A percentile compares a stretch with the other conserved stretches of the same genome.
Evolutionary conservation across 768 basidiomycete genomes (phyloP).

Genomic region (Jaapia argillacea): DNA sequence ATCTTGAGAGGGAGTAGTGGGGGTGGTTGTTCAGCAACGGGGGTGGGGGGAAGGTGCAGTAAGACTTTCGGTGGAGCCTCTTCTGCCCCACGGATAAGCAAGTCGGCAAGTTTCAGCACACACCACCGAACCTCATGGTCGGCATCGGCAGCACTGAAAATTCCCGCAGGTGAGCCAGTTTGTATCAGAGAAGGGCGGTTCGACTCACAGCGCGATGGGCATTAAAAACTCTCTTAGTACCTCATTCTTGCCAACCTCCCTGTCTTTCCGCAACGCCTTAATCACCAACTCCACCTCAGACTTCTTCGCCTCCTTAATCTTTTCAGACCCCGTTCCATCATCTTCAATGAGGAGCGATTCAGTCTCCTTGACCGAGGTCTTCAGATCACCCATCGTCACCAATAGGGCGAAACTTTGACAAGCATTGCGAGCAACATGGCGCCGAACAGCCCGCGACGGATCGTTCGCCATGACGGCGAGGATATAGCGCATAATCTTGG

Average conservation of each 20-base stretch:
- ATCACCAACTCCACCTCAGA: slow-evolving; percentile 80
- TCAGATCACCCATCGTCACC: slow-evolving; percentile 88
- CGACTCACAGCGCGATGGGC: slow-evolving; percentile 66
- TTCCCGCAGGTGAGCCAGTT: not conserved
- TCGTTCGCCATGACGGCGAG: slow-evolving; percentile 83
- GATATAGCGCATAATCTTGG: slow-evolving; percentile 79
- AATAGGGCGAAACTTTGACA: slow-evolving; percentile 82
- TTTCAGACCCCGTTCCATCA: slow-evolving; percentile 65
- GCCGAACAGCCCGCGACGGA: slow-evolving; percentile 68
- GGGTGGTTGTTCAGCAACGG: slow-evolving; percentile 52
- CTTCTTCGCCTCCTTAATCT: slow-evolving; percentile 66
- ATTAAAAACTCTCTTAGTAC: slow-evolving; percentile 71
- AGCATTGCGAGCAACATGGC: slow-evolving; percentile 79
- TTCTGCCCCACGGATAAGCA: slow-evolving; percentile 72
- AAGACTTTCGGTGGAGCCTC: slow-evolving; percentile 83
- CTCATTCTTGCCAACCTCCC: slow-evolving; percentile 76
- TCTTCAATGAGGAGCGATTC: slow-evolving; percentile 81
- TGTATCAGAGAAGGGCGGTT: not conserved
- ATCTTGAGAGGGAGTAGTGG: slow-evolving; percentile 45
- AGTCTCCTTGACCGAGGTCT: slow-evolving; percentile 57
- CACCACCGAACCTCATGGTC: slow-evolving; percentile 91
- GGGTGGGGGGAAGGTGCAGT: slow-evolving; percentile 71
- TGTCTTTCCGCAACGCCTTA: slow-evolving; percentile 80
- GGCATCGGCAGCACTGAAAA: slow-evolving; percentile 54
- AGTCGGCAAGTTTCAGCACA: slow-evolving; percentile 83